These are phyloP conservation scores for Fraxinus cuspidata DNA, from an alignment of 257 asterid species.

Conservation along the genomic window DNA sequence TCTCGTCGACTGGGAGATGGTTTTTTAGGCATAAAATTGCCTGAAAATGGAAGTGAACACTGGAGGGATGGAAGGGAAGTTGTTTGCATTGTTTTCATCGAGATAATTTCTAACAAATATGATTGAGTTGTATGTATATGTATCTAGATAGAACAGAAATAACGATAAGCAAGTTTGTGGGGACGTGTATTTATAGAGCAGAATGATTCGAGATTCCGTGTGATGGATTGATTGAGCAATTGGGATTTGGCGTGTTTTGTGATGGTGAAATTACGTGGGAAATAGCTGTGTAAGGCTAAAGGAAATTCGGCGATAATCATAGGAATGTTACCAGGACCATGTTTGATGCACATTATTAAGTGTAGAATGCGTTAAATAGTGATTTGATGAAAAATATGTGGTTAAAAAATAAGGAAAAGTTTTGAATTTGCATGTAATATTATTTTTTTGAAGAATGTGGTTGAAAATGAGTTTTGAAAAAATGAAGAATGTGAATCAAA, in stretches of 20 bases:
- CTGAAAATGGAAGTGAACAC: neutral
- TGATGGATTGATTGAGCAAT: neutral
- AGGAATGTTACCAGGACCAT: too few relatives aligned
- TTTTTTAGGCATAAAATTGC: neutral
- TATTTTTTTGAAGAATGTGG: too few relatives aligned
- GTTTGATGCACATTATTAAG: too few relatives aligned
- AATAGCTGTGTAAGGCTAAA: too few relatives aligned
- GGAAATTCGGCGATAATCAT: too few relatives aligned
- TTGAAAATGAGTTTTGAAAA: too few relatives aligned
- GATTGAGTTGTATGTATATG: neutral
- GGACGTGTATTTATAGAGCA: neutral
- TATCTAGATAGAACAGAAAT: neutral
- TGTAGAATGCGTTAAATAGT: too few relatives aligned
- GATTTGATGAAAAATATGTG: too few relatives aligned
- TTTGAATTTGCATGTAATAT: too few relatives aligned
- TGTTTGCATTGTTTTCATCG: neutral
- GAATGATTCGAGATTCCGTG: neutral
- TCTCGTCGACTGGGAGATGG: neutral
- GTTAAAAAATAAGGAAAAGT: too few relatives aligned
- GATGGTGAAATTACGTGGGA: too few relatives aligned
- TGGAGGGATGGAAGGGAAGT: neutral
- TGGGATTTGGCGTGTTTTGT: neutral
- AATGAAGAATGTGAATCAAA: too few relatives aligned
- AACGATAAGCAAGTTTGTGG: neutral
- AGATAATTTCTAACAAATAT: neutral